phyloP scores from a whole-genome alignment of 2,329 filamentous ascomycete genomes.

The Arthrobotrys conoides region DNA sequence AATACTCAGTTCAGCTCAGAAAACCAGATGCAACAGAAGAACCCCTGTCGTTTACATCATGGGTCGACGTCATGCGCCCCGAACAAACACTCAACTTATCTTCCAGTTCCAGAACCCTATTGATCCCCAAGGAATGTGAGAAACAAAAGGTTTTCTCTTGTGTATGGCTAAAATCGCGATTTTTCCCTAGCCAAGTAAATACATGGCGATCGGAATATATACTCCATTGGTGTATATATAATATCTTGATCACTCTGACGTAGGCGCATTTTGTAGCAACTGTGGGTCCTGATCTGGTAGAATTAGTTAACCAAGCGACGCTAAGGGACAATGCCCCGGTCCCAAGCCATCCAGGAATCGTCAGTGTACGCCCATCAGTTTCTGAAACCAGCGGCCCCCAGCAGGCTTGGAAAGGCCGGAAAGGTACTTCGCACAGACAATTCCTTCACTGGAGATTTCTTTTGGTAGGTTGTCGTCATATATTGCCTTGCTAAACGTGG shows the following conservation, averaged over 20 bases:
- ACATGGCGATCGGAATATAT: conserved; percentile 9
- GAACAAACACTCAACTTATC: neutral
- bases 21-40: conserved; percentile 1
- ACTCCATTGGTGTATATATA: neutral
- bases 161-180: conserved; percentile 2
- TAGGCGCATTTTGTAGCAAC: conserved; percentile 35
- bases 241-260: conserved; percentile 37
- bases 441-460: neutral
- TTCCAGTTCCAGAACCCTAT: neutral
- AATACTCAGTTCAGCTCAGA: neutral
- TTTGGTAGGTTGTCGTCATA: conserved; percentile 41
- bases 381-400: conserved; percentile 26
- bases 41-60: conserved; percentile 28
- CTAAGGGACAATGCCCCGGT: conserved; percentile 23
- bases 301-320: neutral
- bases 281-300: conserved; percentile 22
- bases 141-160: neutral
- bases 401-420: conserved; percentile 26
- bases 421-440: neutral
- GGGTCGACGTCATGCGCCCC: conserved; percentile 21
- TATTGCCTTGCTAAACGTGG: neutral
- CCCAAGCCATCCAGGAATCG: conserved; percentile 40
- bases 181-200: neutral
- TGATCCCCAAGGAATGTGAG: neutral
- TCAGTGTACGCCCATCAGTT: conserved; percentile 40